A percentile compares a stretch with the other conserved stretches of the same genome.
Conservation (phyloP, 2,329 filamentous ascomycete species). For the Pseudogymnoascus sp. region DNA sequence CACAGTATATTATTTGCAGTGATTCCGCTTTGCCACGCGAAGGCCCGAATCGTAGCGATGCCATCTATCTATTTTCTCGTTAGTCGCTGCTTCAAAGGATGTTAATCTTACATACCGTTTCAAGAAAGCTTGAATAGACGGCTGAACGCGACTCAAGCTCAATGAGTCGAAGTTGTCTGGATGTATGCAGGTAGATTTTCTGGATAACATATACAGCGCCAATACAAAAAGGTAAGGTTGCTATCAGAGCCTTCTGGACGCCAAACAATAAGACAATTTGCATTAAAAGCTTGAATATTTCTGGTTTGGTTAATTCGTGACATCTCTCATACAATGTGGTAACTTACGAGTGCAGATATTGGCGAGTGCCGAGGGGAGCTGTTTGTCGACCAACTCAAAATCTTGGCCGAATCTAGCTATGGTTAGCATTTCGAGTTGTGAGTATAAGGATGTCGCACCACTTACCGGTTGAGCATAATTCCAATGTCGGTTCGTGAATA, state of each 20-base stretch:
- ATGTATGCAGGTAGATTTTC: slow-evolving; percentile 52
- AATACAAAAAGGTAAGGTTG: slow-evolving; percentile 43
- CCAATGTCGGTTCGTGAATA: slow-evolving; percentile 36
- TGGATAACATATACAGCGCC: slow-evolving; percentile 43
- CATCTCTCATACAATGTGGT: slow-evolving; percentile 22
- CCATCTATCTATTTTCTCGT: slow-evolving; percentile 35
- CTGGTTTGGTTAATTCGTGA: slow-evolving; percentile 12
- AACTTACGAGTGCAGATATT: slow-evolving; percentile 31
- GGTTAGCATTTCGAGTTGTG: neutral
- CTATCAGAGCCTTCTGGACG: slow-evolving; percentile 38
- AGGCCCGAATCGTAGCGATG: slow-evolving; percentile 47
- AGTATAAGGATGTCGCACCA: neutral
- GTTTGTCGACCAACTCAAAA: slow-evolving; percentile 17
- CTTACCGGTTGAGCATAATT: slow-evolving; percentile 35
- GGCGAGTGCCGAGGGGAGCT: slow-evolving; percentile 26
- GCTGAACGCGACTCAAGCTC: slow-evolving; percentile 56
- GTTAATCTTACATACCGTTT: slow-evolving; percentile 27
- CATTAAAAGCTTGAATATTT: slow-evolving; percentile 30
- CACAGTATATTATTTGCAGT: slow-evolving; percentile 39
- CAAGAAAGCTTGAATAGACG: slow-evolving; percentile 34
- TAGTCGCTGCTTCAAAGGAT: neutral
- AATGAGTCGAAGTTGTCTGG: slow-evolving; percentile 50
- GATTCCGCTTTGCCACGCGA: slow-evolving; percentile 42
- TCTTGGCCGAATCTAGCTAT: slow-evolving; percentile 19
- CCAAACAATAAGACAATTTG: slow-evolving; percentile 42